Evolutionary conservation across 805 yeast species (phyloP), one percentile per base, ranked within the genome.

Genomic region (Isabelozyma pseudorhagii): DNA sequence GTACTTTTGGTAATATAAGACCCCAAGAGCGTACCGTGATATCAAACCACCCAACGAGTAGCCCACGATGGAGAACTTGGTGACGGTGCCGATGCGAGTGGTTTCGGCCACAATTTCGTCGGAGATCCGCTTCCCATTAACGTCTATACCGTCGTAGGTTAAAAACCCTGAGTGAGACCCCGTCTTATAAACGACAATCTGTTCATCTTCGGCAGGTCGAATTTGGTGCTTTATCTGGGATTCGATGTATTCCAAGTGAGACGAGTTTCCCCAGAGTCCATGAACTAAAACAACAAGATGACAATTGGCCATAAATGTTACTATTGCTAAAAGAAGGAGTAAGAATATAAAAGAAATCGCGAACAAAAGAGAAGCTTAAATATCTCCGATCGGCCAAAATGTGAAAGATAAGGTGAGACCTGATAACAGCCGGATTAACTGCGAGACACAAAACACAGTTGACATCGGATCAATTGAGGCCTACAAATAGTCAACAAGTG

Each of bases 71-170:
- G 75, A 68, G 47, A 74, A 60, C 48, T 69, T 70, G 14, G 63
- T 58, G 15, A 74, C 76, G 14, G 51, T 52, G 69, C 63, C 15
- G 71, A 63, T 7, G 40, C 42, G 9, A 46, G 52, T 41, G 3
- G 66, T 60, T 49, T 64, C 60, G 4, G 48, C 56, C 18, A 55
- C 39, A 45, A 90, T 83, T 65, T 90, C 96, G 47, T 78, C 78
- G 1, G 87, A 83, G 7, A 88, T 85, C 18, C 96, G 72, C 45
- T 82, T 74, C 1, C 96, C 96, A 60, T 94, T 89, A 27, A 89
- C 82, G 55, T 89, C 96, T 18, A 89, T 82, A 2, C 97, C 97
- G 61, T 90, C 97, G 57, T 89, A 85, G 2, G 96, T 90, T 59
- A 80, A 79, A 61, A 82, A 87, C 6, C 92, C 93, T 48, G 81